Percentiles rank a stretch among this genome's conserved stretches.
Conservation (phyloP, 352 stramenopile genomes). For the Pythium monospermum region DNA sequence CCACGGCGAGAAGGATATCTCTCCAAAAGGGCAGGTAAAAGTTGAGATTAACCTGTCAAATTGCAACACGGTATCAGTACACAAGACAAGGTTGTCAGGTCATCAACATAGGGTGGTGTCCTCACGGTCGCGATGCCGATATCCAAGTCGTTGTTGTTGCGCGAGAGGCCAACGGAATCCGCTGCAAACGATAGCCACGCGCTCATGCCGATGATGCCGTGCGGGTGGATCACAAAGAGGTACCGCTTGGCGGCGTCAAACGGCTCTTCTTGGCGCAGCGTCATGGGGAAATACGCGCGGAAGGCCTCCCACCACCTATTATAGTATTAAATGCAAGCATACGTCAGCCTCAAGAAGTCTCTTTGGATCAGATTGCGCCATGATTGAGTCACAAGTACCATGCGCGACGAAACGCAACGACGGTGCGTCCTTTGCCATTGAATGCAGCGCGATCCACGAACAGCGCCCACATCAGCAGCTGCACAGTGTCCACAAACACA, state of each 20-base stretch:
- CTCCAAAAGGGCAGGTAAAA: constrained; percentile 50
- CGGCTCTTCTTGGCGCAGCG: constrained; percentile 33
- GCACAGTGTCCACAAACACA: not conserved
- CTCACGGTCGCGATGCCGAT: constrained; percentile 40
- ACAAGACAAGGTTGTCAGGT: not conserved
- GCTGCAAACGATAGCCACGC: constrained; percentile 40
- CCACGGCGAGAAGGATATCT: constrained; percentile 38
- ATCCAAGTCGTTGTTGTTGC: constrained; percentile 35
- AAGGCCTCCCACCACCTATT: constrained; percentile 36
- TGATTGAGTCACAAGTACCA: constrained; percentile 14
- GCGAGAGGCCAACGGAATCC: constrained; percentile 29
- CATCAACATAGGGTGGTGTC: too few relatives aligned
- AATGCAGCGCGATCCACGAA: constrained; percentile 33
- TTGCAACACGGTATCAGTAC: not conserved
- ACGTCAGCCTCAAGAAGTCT: too few relatives aligned
- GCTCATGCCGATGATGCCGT: constrained; percentile 49
- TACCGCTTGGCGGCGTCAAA: constrained; percentile 32
- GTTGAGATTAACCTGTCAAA: constrained; percentile 34
- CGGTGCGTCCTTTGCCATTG: constrained; percentile 33
- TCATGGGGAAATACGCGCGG: constrained; percentile 36
- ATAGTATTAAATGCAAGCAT: not conserved
- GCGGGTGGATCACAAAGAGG: constrained; percentile 45
- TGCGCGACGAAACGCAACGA: constrained; percentile 25
- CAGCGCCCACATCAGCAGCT: constrained; percentile 30
- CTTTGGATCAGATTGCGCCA: too few relatives aligned